These are phyloP conservation scores for Fusarium cicatricum DNA, from an alignment of 2,329 filamentous ascomycete genomes.

Conservation along the genomic window DNA sequence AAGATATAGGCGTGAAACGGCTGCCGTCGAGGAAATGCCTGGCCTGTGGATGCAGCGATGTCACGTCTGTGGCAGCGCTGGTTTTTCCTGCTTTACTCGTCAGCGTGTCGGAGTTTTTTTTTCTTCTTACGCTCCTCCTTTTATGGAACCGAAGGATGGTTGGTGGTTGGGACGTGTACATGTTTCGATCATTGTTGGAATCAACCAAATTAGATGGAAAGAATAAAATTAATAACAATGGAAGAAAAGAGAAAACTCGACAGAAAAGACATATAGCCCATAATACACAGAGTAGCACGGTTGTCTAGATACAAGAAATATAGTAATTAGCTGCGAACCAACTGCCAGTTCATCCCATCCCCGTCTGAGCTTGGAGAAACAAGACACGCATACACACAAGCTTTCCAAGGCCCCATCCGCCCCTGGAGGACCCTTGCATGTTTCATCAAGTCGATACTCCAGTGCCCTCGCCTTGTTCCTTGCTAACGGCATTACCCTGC, in stretches of 20 bases:
- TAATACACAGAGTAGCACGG: too few species aligned
- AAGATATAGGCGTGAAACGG: conserved; percentile 24
- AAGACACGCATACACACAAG: neutral
- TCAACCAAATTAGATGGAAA: too few species aligned
- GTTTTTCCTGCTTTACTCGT: neutral
- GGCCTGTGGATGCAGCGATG: conserved; percentile 5
- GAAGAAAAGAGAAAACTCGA: too few species aligned
- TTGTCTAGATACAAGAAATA: too few species aligned
- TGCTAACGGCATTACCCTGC: neutral
- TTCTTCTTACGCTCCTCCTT: neutral
- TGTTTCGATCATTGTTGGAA: too few species aligned
- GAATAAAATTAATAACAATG: too few species aligned
- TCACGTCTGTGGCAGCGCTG: neutral
- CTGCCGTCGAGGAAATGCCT: conserved; percentile 10
- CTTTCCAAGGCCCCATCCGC: conserved; percentile 3
- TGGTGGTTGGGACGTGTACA: neutral
- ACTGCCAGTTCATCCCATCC: neutral
- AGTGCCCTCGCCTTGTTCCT: neutral
- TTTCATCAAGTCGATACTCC: conserved; percentile 23
- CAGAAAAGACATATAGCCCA: too few species aligned
- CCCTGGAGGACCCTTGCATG: neutral
- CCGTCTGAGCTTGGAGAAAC: neutral
- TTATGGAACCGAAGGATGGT: neutral
- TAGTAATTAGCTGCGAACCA: too few species aligned
- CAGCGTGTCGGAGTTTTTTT: neutral